These are phyloP conservation scores for Acanthamoeba healyi DNA, from an alignment of 208 protist species.

Conservation along the genomic window DNA sequence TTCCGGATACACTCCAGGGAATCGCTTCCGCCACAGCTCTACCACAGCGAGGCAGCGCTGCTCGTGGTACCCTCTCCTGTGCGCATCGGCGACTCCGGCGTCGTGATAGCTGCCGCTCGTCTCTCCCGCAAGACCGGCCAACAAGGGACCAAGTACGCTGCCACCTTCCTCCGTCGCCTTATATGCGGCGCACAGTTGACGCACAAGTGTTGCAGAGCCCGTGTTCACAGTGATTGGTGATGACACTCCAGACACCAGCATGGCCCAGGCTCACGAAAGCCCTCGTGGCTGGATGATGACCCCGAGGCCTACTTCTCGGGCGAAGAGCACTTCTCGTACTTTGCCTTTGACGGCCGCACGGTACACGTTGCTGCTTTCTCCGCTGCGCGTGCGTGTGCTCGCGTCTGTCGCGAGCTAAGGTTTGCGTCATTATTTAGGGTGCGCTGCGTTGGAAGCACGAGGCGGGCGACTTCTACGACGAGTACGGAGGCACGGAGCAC, in stretches of 20 bases:
- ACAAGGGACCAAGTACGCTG: not conserved
- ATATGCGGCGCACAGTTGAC: not conserved
- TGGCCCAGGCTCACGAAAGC: not conserved
- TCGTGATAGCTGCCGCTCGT: slow-evolving; percentile 7
- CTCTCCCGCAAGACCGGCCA: slow-evolving; percentile 24
- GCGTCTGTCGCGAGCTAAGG: no score
- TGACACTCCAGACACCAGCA: slow-evolving; percentile 44
- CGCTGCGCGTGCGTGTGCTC: no score
- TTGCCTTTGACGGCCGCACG: slow-evolving; percentile 76
- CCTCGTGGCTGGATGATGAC: slow-evolving; percentile 39
- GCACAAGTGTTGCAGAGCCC: no score
- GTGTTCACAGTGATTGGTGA: no score
- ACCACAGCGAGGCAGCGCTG: slow-evolving; percentile 75
- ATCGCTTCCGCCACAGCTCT: slow-evolving; percentile 17
- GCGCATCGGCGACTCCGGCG: slow-evolving; percentile 37
- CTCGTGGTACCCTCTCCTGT: slow-evolving; percentile 25
- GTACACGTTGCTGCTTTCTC: not conserved
- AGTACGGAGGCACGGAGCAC: slow-evolving; percentile 16
- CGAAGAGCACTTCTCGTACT: slow-evolving; percentile 81
- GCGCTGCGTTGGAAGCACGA: slow-evolving; percentile 78
- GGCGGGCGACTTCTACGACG: slow-evolving; percentile 76
- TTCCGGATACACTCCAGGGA: not conserved
- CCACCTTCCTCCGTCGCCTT: not conserved
- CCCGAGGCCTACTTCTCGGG: not conserved
- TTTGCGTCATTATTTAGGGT: not conserved